A percentile compares a stretch with the other conserved stretches of the same genome.
phyloP scores from a whole-genome alignment of 2,329 filamentous ascomycete species.

The Nemania serpens region DNA sequence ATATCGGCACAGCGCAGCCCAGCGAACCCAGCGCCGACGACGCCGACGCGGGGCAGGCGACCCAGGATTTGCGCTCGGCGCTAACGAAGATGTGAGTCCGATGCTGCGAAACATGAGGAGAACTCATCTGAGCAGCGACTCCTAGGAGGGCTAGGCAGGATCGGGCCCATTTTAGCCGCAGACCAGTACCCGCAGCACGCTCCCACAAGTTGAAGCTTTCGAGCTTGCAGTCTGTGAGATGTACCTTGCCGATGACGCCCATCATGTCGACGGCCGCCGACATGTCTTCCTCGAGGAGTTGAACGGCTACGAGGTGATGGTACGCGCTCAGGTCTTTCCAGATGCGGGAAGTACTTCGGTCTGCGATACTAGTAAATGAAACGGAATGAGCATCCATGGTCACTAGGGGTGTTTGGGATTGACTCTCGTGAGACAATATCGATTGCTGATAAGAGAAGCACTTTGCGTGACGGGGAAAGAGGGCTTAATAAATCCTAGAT shows the following conservation, averaged over 20 bases:
- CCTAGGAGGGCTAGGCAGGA: slow-evolving; percentile 37
- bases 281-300: slow-evolving; percentile 41
- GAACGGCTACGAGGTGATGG: slow-evolving; percentile 44
- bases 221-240: slow-evolving; percentile 35
- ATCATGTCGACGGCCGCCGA: slow-evolving; percentile 41
- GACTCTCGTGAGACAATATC: background rate
- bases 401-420: slow-evolving; percentile 2
- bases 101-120: slow-evolving; percentile 28
- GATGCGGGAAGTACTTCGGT: slow-evolving; percentile 51
- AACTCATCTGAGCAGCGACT: slow-evolving; percentile 39
- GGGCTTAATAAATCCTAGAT: background rate
- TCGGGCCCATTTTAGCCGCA: slow-evolving; percentile 33
- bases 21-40: slow-evolving; percentile 73
- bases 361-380: slow-evolving; percentile 51
- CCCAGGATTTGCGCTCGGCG: slow-evolving; percentile 35
- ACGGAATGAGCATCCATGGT: slow-evolving; percentile 59
- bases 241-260: slow-evolving; percentile 46
- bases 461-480: background rate
- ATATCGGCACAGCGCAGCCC: slow-evolving; percentile 74
- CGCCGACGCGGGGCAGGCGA: slow-evolving; percentile 59
- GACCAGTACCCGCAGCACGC: slow-evolving; percentile 35
- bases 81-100: slow-evolving; percentile 35
- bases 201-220: slow-evolving; percentile 37
- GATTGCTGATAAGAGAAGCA: background rate
- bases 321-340: slow-evolving; percentile 55